Conservation (phyloP, 148 eudicot genomes). For the Selenicereus undatus region DNA sequence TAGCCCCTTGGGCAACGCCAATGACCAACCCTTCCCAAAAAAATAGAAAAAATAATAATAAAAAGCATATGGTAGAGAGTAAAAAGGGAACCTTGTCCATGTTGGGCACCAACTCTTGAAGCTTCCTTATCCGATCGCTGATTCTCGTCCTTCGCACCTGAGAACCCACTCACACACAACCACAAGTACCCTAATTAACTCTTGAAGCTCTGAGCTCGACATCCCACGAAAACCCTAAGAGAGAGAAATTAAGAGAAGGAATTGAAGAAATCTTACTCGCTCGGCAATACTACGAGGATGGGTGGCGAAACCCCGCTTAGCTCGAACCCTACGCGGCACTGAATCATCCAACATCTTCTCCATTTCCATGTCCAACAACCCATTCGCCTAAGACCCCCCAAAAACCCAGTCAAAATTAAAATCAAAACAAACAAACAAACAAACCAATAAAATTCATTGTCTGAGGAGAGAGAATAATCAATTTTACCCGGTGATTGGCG, state of each 20-base stretch:
- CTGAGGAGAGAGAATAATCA: neutral
- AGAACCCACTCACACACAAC: conserved; percentile 7
- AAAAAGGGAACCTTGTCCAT: conserved; percentile 71
- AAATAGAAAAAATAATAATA: neutral
- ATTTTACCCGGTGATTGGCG: conserved; percentile 34
- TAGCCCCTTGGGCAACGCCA: neutral
- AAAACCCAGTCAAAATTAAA: neutral
- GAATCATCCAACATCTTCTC: conserved; percentile 87
- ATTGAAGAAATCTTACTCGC: conserved; percentile 43
- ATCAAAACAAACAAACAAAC: neutral
- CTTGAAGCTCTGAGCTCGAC: neutral
- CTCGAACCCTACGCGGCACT: conserved; percentile 83
- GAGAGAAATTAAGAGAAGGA: neutral
- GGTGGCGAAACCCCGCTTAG: conserved; percentile 98
- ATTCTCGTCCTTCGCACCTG: conserved; percentile 89
- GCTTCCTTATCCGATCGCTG: conserved; percentile 91
- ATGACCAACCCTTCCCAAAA: neutral
- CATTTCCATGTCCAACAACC: conserved; percentile 74
- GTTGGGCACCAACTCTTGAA: conserved; percentile 93
- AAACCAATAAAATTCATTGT: neutral
- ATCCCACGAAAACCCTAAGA: neutral
- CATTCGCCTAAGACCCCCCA: conserved; percentile 24
- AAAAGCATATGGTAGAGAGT: too few relatives aligned
- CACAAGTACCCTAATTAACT: neutral
- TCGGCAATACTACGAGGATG: conserved; percentile 99